Conservation (phyloP, 2,329 filamentous ascomycete genomes). For the Thermomyces lanuginosus region DNA sequence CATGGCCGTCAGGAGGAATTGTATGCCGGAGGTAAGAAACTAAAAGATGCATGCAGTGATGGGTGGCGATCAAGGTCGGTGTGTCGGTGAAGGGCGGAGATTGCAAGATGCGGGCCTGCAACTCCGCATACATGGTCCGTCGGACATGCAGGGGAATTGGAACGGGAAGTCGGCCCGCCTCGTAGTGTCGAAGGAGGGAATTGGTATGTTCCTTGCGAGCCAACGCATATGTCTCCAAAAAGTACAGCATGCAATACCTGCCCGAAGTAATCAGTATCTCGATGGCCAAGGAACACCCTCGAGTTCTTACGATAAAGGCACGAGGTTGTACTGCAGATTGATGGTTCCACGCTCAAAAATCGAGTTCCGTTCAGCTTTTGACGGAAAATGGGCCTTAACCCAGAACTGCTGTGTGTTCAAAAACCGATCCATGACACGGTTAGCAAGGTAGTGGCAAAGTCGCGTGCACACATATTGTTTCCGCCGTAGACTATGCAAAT, state of each 20-base stretch:
- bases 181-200: conserved; percentile 20
- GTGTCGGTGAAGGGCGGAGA: conserved; percentile 26
- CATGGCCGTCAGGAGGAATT: conserved; percentile 18
- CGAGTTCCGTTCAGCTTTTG: conserved; percentile 18
- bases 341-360: conserved; percentile 19
- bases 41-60: conserved; percentile 27
- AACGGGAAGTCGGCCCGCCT: conserved; percentile 23
- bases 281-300: not conserved
- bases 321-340: conserved; percentile 23
- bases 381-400: conserved; percentile 17
- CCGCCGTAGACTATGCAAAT: conserved; percentile 21
- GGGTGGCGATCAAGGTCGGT: conserved; percentile 22
- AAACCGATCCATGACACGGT: conserved; percentile 26
- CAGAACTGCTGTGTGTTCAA: conserved; percentile 16
- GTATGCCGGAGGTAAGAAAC: conserved; percentile 24
- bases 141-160: conserved; percentile 20
- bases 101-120: conserved; percentile 23
- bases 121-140: conserved; percentile 18
- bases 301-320: conserved; percentile 23
- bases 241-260: conserved; percentile 28
- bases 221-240: conserved; percentile 24
- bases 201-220: conserved; percentile 24
- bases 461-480: conserved; percentile 24
- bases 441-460: conserved; percentile 26
- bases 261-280: conserved; percentile 1